Base-by-base conservation (phyloP, 2,329 filamentous ascomycete genomes). In the Calonectria ilicicola region DNA sequence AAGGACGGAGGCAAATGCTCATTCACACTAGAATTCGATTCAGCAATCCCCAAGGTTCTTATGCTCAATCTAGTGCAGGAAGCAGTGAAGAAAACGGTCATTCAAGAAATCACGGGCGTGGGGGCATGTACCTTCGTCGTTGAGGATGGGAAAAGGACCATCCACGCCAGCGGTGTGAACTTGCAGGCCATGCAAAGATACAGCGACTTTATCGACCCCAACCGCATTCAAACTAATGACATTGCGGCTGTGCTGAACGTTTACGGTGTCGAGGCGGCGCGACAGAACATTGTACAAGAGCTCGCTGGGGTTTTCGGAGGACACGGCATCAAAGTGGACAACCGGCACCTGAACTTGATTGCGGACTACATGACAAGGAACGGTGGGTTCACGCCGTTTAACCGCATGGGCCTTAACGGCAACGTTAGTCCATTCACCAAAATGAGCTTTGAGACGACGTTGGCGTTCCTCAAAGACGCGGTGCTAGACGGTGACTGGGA, bases 381-480 rank as follows among this genome's bases (percentile, higher is more conserved):
- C 72, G 97, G 97, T 76, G 92, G 91, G 2, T 99, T 97, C 86
- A 94, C 92, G 60, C 93, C 97, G 1, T 99, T 99, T 86, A 98
- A 95, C 85, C 93, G 97, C 62, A 97, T 94, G 81, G 97, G 96
- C 1, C 87, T 99, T 73, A 92, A 92, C 81, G 92, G 94, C 76
- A 96, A 95, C 80, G 93, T 96, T 32, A 96, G 93, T 77, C 95
- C 97, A 0, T 96, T 99, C 79, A 96, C 97, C 85, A 98, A 98
- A 89, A 98, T 98, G 96, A 98, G 95, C 83, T 99, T 98, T 86
- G 97, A 99, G 89, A 99, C 97, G 5, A 99, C 97, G 2, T 90
- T 98, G 46, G 93, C 94, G 1, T 98, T 98, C 87, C 88, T 99
- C 80, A 96, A 94, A 83, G 97, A 98, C 81, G 96, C 97, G 1